These are phyloP conservation scores for Furcasterigmium sp. DNA, from an alignment of 2,329 filamentous ascomycete species.

Conservation along the genomic window DNA sequence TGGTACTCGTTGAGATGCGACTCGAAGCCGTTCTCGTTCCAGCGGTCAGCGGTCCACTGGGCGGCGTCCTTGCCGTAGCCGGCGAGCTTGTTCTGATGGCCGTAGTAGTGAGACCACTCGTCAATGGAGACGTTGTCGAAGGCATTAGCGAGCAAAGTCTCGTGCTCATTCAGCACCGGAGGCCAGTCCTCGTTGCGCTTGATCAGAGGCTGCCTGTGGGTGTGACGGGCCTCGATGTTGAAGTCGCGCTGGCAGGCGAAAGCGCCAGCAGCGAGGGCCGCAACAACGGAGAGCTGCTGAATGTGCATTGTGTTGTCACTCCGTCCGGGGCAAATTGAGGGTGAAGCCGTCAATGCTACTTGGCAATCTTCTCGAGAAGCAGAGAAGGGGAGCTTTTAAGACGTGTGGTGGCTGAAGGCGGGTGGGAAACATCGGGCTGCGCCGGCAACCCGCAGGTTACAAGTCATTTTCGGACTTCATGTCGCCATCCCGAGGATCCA, in stretches of 20 bases:
- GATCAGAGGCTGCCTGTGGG: conserved; percentile 22
- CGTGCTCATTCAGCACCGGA: conserved; percentile 24
- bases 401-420: background rate
- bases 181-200: conserved; percentile 28
- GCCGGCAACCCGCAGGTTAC: background rate
- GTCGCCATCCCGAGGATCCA: background rate
- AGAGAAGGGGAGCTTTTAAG: too few relatives aligned
- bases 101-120: conserved; percentile 32
- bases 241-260: conserved; percentile 25
- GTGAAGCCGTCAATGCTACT: too few relatives aligned
- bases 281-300: conserved; percentile 2
- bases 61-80: conserved; percentile 29
- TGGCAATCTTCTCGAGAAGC: too few relatives aligned
- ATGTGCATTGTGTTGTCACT: background rate
- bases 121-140: conserved; percentile 32
- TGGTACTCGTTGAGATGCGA: conserved; percentile 42
- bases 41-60: conserved; percentile 31
- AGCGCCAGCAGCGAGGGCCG: conserved; percentile 16
- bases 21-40: conserved; percentile 27
- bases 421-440: background rate
- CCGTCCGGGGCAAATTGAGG: too few relatives aligned
- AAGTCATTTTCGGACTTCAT: background rate
- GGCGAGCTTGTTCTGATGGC: conserved; percentile 30
- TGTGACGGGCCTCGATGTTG: conserved; percentile 18
- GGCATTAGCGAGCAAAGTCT: conserved; percentile 26